Evolutionary conservation across 2,329 filamentous ascomycete species (phyloP), one percentile per base, ranked within the genome.

Genomic region (Botrytis galanthina): DNA sequence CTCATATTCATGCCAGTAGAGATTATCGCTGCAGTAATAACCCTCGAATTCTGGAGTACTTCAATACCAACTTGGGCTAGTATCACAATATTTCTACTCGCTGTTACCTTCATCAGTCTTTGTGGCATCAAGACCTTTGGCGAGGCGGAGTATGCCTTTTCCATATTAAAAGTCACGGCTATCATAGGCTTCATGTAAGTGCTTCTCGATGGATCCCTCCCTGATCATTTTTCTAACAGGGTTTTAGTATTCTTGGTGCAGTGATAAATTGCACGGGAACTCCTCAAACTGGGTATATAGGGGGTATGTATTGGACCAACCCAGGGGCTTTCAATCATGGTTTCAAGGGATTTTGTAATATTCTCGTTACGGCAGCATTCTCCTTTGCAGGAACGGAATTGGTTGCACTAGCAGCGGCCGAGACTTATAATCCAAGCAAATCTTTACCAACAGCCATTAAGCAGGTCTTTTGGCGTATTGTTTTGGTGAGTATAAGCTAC

Each of bases 401-500:
- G 8, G 91, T 94, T 63, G 92, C 92, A 72, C 87, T 95, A 22
- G 92, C 92, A 7, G 92, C 92, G 1, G 93, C 92, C 42, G 92
- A 95, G 81, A 93, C 92, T 1, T 89, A 88, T n/a, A 93, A 94
- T 79, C 92, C 93, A 3, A 88, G 91, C 75, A 93, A 95, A 81
- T 92, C 92, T 1, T 86, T 98, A 0, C 95, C 95, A 0, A 94
- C 90, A 0, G 94, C 95, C 22, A 91, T 97, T 80, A 97, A 97
- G 84, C 94, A 97, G 82, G 94, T 97, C n/a, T 97, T 97, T 83
- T 98, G 95, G 95, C 91, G 95, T 79, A 97, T 97, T 79, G 90
- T 91, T 9, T 86, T 97, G 73, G 74, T 93, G 85, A 83, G 81
- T 84, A 76, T 85, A 32, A 93, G 10, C 88, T 91, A 70, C 83